Evolutionary conservation across 2,329 filamentous ascomycete species (phyloP), one percentile per base, ranked within the genome.

Genomic region (Beauveria caledonica): DNA sequence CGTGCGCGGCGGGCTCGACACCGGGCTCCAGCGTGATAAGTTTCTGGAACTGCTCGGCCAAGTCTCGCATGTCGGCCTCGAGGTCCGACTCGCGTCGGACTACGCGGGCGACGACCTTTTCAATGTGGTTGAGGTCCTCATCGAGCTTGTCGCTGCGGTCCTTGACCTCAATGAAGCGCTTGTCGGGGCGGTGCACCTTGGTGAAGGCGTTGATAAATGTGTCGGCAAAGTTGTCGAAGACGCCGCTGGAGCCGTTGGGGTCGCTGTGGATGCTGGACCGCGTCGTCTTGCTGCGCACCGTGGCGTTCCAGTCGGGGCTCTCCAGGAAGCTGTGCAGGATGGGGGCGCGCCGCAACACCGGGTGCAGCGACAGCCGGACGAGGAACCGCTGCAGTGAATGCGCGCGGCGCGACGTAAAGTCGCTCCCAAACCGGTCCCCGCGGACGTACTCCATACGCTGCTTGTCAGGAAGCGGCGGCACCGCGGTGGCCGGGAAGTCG

Each of bases 361-460:
- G 94, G 69, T 99, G 94, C 49, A 96, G 80, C 3, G 92, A 86
- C 60, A 97, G 79, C 5, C 94, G 89, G 69, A 88, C 85, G 50
- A 99, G 82, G 72, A 99, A 99, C 57, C 94, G 89, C 74, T 95
- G 88, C 57, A 99, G 81, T 3, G 92, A 97, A 78, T 92, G 89
- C 55, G 91, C 92, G 66, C 94, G 86, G 39, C 94, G 87, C 50
- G 86, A 81, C 39, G 92, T 99, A 72, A 99, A 99, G 75, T 97
- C 94, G 54, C 87, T 76, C 9, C 92, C 92, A 74, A 99, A 99
- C 64, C 94, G 88, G 77, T 97, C 93, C 67, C 94, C 94, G 40
- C 92, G 89, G 56, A 97, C 94, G 71, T 97, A 97, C 71, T 96
- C 92, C 90, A 99, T 96, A 76, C 95, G 95, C 80, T 97, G 93